Percentiles rank a stretch among this genome's conserved stretches.
These are phyloP conservation scores for Trichoderma asperelloides DNA, from an alignment of 495 filamentous ascomycete species.

Conservation along the genomic window DNA sequence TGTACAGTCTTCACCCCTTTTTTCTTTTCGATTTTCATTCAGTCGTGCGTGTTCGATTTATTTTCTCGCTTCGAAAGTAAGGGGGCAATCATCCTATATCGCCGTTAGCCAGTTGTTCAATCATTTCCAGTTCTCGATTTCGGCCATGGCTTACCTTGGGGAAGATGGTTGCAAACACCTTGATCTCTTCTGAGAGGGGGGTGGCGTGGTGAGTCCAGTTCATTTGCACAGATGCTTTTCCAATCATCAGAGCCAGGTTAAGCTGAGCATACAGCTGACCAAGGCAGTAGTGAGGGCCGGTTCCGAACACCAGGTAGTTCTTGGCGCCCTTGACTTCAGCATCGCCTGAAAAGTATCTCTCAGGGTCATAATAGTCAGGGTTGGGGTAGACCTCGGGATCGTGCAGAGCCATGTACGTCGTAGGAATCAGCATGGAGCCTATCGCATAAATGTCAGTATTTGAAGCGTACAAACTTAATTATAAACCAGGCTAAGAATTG, in stretches of 20 bases:
- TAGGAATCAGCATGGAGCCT: constrained; percentile 89
- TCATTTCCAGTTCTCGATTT: background rate
- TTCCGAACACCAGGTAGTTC: constrained; percentile 97
- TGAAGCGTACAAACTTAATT: background rate
- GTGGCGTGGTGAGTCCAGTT: constrained; percentile 89
- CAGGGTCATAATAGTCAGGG: constrained; percentile 82
- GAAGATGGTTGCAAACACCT: constrained; percentile 98
- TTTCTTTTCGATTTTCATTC: background rate
- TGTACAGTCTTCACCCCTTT: background rate
- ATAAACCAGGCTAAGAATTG: background rate
- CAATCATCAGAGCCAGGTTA: constrained; percentile 85
- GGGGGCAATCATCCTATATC: constrained; percentile 52
- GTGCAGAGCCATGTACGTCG: constrained; percentile 81
- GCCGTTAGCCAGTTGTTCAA: background rate
- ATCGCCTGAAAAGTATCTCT: constrained; percentile 84
- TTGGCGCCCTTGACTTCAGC: constrained; percentile 81
- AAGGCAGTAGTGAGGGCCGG: constrained; percentile 92
- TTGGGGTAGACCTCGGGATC: constrained; percentile 89
- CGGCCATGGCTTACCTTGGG: constrained; percentile 61
- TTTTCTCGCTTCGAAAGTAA: constrained; percentile 49
- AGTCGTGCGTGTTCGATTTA: constrained; percentile 16
- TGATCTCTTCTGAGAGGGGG: constrained; percentile 78
- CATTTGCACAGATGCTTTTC: constrained; percentile 83
- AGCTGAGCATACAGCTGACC: constrained; percentile 89
- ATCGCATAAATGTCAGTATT: background rate